Percentiles rank a stretch among this genome's conserved stretches.
These are phyloP conservation scores for Rauvolfia tetraphylla DNA, from an alignment of 257 asterid genomes.

Conservation along the genomic window DNA sequence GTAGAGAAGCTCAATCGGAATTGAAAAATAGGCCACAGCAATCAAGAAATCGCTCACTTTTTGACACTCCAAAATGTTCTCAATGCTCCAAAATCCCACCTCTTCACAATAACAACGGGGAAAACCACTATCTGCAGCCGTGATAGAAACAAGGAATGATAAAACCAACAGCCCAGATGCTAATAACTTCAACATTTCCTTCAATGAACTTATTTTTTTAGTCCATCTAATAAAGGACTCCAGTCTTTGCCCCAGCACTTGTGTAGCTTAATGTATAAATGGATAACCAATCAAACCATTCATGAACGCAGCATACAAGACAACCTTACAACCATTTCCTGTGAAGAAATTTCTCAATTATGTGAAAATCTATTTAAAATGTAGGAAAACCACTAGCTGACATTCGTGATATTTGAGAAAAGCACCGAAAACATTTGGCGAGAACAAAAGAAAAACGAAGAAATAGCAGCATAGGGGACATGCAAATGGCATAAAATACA, in stretches of 20 bases:
- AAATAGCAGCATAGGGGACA: not conserved
- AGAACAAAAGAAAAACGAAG: not conserved
- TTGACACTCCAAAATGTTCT: slow-evolving; percentile 62
- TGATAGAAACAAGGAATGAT: slow-evolving; percentile 28
- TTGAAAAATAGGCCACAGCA: slow-evolving; percentile 92
- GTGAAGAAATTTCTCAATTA: slow-evolving; percentile 17
- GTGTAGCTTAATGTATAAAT: slow-evolving; percentile 22
- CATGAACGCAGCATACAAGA: slow-evolving; percentile 16
- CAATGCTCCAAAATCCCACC: slow-evolving; percentile 73
- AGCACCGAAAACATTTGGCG: not conserved
- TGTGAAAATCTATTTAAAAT: slow-evolving; percentile 10
- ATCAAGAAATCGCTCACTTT: slow-evolving; percentile 77
- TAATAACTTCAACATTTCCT: slow-evolving; percentile 58
- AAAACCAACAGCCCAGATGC: slow-evolving; percentile 44
- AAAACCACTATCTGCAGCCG: slow-evolving; percentile 44
- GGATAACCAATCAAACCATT: slow-evolving; percentile 15
- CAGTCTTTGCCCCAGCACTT: slow-evolving; percentile 9
- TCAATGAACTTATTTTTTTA: slow-evolving; percentile 35
- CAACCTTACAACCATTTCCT: slow-evolving; percentile 22
- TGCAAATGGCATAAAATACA: slow-evolving; percentile 4
- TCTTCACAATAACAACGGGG: slow-evolving; percentile 74
- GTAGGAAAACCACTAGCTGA: not conserved
- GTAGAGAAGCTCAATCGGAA: slow-evolving; percentile 90
- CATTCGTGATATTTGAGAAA: not conserved
- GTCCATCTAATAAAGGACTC: slow-evolving; percentile 21